Percentiles rank a stretch among this genome's conserved stretches.
Conservation (phyloP, 768 basidiomycete species). For the Nevesoporus exiguus region DNA sequence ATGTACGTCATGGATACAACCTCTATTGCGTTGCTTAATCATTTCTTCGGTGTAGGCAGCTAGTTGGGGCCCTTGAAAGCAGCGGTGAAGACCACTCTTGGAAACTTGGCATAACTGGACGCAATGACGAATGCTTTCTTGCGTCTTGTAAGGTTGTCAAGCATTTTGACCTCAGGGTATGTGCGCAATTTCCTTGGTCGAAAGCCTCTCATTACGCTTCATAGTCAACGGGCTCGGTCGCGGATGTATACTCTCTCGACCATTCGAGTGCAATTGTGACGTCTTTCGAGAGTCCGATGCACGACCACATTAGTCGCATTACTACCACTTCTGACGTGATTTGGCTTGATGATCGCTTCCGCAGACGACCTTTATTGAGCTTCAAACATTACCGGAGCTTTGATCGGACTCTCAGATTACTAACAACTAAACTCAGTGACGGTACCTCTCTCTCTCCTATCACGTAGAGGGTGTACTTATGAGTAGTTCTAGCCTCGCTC, state of each 20-base stretch:
- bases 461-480: neutral
- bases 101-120: constrained; percentile 43
- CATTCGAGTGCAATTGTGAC: constrained; percentile 45
- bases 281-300: constrained; percentile 44
- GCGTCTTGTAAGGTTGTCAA: constrained; percentile 43
- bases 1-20: constrained; percentile 36
- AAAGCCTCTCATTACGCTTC: constrained; percentile 4
- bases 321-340: constrained; percentile 59
- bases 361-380: constrained; percentile 55
- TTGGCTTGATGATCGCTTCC: constrained; percentile 67
- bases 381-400: constrained; percentile 57
- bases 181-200: constrained; percentile 9
- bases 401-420: constrained; percentile 53
- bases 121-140: constrained; percentile 41
- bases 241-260: constrained; percentile 36
- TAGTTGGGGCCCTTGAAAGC: constrained; percentile 10
- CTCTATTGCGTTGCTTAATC: constrained; percentile 1
- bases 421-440: constrained; percentile 35
- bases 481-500: constrained; percentile 37
- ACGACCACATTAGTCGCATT: constrained; percentile 47
- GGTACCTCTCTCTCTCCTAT: constrained; percentile 25
- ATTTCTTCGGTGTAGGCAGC: constrained; percentile 17
- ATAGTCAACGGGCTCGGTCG: constrained; percentile 30
- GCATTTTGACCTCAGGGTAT: constrained; percentile 57
- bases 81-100: constrained; percentile 41